Evolutionary conservation across 176 grass and related monocot species (phyloP).

Genomic region (Cymbopogon citratus): DNA sequence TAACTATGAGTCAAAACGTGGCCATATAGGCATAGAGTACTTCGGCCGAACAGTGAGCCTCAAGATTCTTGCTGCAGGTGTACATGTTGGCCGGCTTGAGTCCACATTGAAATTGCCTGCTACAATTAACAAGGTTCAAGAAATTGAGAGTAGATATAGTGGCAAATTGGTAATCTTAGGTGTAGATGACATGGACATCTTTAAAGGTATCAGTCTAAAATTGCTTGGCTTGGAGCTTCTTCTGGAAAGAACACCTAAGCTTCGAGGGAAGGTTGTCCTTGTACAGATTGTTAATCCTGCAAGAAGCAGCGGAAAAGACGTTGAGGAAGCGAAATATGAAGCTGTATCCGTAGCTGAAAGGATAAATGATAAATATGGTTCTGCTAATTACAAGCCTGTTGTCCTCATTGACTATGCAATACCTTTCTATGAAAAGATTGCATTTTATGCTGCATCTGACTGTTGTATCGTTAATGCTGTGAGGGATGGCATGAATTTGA

Average conservation of each 20-base stretch:
- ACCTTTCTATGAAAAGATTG: slow-evolving; percentile 72
- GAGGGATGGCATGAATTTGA: slow-evolving; percentile 88
- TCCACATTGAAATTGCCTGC: slow-evolving; percentile 40
- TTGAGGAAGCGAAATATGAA: slow-evolving; percentile 69
- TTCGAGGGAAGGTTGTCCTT: slow-evolving; percentile 65
- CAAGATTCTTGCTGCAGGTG: background rate
- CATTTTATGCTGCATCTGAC: slow-evolving; percentile 71
- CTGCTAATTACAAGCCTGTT: slow-evolving; percentile 52
- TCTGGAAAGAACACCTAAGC: slow-evolving; percentile 58
- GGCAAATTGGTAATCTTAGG: slow-evolving; percentile 67
- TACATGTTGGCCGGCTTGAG: background rate
- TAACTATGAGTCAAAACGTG: background rate
- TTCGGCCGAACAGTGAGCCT: background rate
- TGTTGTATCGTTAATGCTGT: slow-evolving; percentile 88
- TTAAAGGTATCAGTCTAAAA: slow-evolving; percentile 91
- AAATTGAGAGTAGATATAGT: slow-evolving; percentile 55
- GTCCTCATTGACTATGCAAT: slow-evolving; percentile 65
- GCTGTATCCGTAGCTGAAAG: slow-evolving; percentile 43
- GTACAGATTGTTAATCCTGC: slow-evolving; percentile 89
- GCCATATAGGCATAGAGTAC: background rate
- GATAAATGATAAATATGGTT: slow-evolving; percentile 60
- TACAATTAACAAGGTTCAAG: slow-evolving; percentile 57
- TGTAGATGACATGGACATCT: slow-evolving; percentile 85
- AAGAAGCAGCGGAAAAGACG: slow-evolving; percentile 72
- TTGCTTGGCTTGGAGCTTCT: slow-evolving; percentile 67